Evolutionary conservation across 306 rosid species (phyloP), one percentile per base, ranked within the genome.

Genomic region (Pachyrhizus erosus): DNA sequence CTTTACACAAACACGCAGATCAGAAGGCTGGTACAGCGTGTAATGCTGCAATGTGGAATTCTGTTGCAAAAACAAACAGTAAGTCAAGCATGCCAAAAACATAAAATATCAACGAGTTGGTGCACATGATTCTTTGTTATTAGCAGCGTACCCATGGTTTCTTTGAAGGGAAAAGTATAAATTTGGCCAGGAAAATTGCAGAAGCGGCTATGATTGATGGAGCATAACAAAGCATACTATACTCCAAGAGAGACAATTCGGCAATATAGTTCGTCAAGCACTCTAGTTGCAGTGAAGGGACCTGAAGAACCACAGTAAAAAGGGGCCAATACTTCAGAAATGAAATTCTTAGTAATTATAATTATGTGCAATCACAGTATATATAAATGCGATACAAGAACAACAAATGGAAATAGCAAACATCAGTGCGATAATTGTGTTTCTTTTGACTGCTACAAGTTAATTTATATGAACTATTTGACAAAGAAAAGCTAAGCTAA

Each of bases 151-250:
- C 99, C 99, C 99, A 96, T 67, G 98, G 99, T 89, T 85, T 93
- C 77, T 77, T 84, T 13, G 92, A 81, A 23, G 99, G 98, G 66
- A 29, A 42, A 55, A 92, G 92, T 5, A 93, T 61, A 69, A 85
- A 96, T 37, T 86, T 92, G 42, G 97, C 97, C 77, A 96, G 82
- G 91, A 96, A 96, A 68, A 96, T 92, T 3, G 98, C 92, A 8
- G 99, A 91, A 40, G 97, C 98, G 26, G 99, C 98, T 20, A 91
- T 40, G 1, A 91, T 87, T 31, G 99, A 93, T 3, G 99, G 99
- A 29, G 98, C 90, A 84, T 92, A 85, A 76, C 88, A 70, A 14
- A 96, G 97, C 97, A 96, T 96, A 33, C 40, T 87, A 84, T 93
- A 96, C 76, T 96, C 99, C 87, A 95, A 69, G 48, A 95, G 96